These are phyloP conservation scores for Pisolithus tinctorius DNA, from an alignment of 768 basidiomycete species.

Conservation along the genomic window DNA sequence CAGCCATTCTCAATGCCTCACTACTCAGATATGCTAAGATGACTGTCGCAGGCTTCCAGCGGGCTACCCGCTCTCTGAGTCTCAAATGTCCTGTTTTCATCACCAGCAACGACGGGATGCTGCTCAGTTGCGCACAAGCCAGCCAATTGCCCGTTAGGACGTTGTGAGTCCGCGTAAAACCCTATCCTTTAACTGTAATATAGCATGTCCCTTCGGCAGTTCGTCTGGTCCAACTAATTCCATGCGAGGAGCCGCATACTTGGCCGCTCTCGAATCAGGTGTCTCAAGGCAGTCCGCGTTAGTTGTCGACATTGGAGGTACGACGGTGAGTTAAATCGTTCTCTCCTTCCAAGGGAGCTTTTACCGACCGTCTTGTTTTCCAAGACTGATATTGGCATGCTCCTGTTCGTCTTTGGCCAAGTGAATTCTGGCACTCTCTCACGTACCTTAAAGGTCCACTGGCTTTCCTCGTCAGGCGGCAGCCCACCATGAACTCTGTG, in stretches of 20 bases:
- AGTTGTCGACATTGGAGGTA: constrained; percentile 61
- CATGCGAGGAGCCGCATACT: constrained; percentile 61
- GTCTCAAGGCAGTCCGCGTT: constrained; percentile 34
- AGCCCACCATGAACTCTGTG: constrained; percentile 54
- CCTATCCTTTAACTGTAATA: constrained; percentile 7
- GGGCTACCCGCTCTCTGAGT: constrained; percentile 41
- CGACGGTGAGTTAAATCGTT: constrained; percentile 33
- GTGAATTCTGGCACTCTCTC: constrained; percentile 2
- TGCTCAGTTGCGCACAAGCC: constrained; percentile 43
- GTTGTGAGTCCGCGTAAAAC: constrained; percentile 28
- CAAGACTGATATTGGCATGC: constrained; percentile 53
- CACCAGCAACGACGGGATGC: constrained; percentile 56
- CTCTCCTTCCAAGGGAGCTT: constrained; percentile 1
- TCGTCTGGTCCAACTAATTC: constrained; percentile 60
- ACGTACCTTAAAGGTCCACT: constrained; percentile 29
- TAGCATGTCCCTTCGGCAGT: constrained; percentile 12
- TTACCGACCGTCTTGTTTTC: constrained; percentile 3
- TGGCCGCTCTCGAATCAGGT: constrained; percentile 37
- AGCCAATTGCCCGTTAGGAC: constrained; percentile 56
- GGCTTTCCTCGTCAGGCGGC: constrained; percentile 61
- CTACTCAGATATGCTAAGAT: constrained; percentile 51
- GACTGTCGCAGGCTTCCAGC: constrained; percentile 49
- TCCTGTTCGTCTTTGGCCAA: constrained; percentile 29
- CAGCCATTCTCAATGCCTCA: constrained; percentile 60
- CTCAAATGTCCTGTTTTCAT: constrained; percentile 46